phyloP scores from a whole-genome alignment of 2,329 filamentous ascomycete genomes.

The Botrytis fabae region DNA sequence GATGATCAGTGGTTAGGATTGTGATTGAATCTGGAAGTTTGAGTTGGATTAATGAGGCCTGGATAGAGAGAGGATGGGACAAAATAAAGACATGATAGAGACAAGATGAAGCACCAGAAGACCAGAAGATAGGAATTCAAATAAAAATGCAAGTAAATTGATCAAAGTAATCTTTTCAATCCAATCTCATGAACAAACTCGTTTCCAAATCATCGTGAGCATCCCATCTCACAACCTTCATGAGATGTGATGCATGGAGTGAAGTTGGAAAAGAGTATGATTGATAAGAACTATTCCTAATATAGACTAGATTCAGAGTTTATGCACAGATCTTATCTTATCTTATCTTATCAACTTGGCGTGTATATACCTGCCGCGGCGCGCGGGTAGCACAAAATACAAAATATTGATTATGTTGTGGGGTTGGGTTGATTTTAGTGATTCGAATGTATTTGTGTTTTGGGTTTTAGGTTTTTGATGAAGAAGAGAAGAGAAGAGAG shows the following conservation, averaged over 20 bases:
- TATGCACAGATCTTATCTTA: not conserved
- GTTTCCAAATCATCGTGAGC: not conserved
- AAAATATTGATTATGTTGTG: not conserved
- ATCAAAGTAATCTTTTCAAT: not conserved
- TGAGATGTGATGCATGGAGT: not conserved
- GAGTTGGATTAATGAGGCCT: not conserved
- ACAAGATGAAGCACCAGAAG: not conserved
- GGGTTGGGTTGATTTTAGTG: fast-evolving
- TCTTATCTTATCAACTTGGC: not conserved
- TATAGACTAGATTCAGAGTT: not conserved
- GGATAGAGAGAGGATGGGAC: not conserved
- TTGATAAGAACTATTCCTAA: not conserved
- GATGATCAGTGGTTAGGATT: not conserved
- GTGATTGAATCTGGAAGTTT: not conserved
- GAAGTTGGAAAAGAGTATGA: not conserved
- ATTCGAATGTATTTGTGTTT: no score
- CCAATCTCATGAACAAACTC: not conserved
- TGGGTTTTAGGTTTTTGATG: no score
- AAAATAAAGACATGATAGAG: no score
- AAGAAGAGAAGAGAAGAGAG: no score
- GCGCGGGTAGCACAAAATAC: not conserved
- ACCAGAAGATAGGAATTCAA: not conserved
- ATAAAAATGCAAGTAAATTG: not conserved
- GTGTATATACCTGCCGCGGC: not conserved
- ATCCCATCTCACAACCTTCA: not conserved